Percentiles rank a stretch among this genome's conserved stretches.
These are phyloP conservation scores for Colletotrichum lindemuthianum DNA, from an alignment of 2,329 filamentous ascomycete genomes.

Conservation along the genomic window DNA sequence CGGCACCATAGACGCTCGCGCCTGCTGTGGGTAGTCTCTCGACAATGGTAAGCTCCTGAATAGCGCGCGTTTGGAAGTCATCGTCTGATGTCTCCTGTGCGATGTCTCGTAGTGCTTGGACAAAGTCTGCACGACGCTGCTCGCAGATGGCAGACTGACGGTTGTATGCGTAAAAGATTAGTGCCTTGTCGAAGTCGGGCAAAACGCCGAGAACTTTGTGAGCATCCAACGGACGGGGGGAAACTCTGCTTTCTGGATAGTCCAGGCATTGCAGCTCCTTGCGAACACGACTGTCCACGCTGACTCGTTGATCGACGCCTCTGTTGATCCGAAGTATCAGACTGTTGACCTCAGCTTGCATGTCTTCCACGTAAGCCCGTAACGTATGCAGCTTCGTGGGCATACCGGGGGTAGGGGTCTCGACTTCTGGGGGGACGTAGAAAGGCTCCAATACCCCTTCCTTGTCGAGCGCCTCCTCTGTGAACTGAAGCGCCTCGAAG, in stretches of 20 bases:
- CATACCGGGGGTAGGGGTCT: constrained; percentile 41
- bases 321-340: constrained; percentile 45
- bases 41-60: constrained; percentile 33
- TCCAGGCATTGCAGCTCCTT: constrained; percentile 34
- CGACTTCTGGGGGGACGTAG: constrained; percentile 47
- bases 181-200: constrained; percentile 30
- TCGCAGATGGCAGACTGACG: constrained; percentile 27
- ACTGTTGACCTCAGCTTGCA: constrained; percentile 59
- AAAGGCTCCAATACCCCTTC: constrained; percentile 52
- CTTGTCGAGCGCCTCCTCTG: constrained; percentile 49
- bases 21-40: constrained; percentile 12
- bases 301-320: constrained; percentile 9
- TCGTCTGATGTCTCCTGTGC: constrained; percentile 28
- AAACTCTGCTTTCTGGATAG: constrained; percentile 23
- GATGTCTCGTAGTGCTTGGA: constrained; percentile 27
- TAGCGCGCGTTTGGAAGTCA: constrained; percentile 26
- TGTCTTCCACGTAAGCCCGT: constrained; percentile 60
- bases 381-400: constrained; percentile 51
- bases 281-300: constrained; percentile 16
- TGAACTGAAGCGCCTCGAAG: constrained; percentile 61
- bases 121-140: constrained; percentile 25
- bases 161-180: constrained; percentile 32
- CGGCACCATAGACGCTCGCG: constrained; percentile 6
- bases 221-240: constrained; percentile 7
- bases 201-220: constrained; percentile 33